These are phyloP conservation scores for Trichoderma virens DNA, from an alignment of 495 filamentous ascomycete genomes.

Conservation along the genomic window DNA sequence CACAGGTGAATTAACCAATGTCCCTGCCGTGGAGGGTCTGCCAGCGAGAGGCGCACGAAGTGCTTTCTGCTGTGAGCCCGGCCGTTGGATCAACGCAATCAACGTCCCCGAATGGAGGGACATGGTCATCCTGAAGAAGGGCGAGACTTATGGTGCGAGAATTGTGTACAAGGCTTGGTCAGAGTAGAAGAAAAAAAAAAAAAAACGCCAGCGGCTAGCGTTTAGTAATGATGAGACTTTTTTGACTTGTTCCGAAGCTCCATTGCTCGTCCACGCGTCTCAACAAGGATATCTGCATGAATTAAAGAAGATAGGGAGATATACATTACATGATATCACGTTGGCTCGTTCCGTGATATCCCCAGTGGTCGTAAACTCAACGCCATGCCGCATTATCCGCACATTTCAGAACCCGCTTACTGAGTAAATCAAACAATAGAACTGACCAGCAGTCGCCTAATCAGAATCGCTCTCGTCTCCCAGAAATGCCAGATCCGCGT, in stretches of 20 bases:
- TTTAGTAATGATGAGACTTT: background rate
- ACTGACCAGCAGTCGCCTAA: constrained; percentile 15
- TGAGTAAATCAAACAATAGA: background rate
- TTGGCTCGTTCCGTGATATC: background rate
- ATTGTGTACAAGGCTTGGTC: constrained; percentile 79
- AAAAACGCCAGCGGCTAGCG: background rate
- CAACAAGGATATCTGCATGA: background rate
- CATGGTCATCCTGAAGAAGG: constrained; percentile 71
- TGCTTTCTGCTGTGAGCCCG: constrained; percentile 87
- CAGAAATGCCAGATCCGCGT: constrained; percentile 36
- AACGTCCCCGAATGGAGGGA: constrained; percentile 72
- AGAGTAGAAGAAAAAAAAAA: constrained; percentile 25
- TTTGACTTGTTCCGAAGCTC: background rate
- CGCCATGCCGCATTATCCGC: background rate
- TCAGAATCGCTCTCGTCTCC: constrained; percentile 41
- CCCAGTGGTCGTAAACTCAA: background rate
- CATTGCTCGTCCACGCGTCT: background rate
- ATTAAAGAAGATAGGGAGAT: background rate
- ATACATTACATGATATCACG: background rate
- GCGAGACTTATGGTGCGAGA: constrained; percentile 67
- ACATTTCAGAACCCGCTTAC: background rate
- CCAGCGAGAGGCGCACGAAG: constrained; percentile 55
- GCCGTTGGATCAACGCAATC: constrained; percentile 79
- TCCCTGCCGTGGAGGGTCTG: constrained; percentile 59
- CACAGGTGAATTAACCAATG: constrained; percentile 74